Base-by-base conservation (phyloP, 169 alveolate genomes). In the Eimeria tenella region DNA sequence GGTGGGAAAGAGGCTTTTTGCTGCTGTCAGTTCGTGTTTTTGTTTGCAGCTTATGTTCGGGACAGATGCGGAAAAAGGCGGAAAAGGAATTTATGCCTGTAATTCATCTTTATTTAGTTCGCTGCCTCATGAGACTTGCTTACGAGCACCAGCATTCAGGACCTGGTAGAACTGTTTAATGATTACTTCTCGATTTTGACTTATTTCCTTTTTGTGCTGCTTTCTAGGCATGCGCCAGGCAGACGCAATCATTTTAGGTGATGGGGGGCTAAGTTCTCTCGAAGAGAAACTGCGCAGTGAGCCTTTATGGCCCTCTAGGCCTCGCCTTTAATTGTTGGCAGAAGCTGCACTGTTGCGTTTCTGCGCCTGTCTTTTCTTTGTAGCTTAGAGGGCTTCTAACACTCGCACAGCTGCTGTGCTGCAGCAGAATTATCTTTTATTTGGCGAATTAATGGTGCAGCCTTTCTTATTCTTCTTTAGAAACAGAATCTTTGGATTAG, bases 141-240 rank as follows among this genome's bases (percentile, higher is more conserved):
- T 56, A 56, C 13, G 65, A 7, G 13, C 65, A 7, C 65, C 65
- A 13, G 65, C 65, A 56, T 56, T 56, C 13, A 9, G 65, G n/a
- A n/a, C n/a, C n/a, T n/a, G n/a, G 42, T 31, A 2, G 42, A 0
- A 31, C 2, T 31, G 42, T 2, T 31, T 31, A 31, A 2, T 2
- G 42, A 31, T 31, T 31, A 31, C 42, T 31, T 31, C 4, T 31
- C 42, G 42, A 31, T 0, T 31, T 31, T 77, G 1, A 3, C 0
- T 21, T 55, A 9, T 7, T 31, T 21, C 70, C 19, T 25, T 25
- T 10, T 11, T 10, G 3, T 53, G 50, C 23, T 53, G 42, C 15
- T 42, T 13, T 4, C 21, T 68, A 86, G 93, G 93, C 82, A 86
- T 86, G 93, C 42, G 42, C 15, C 63, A 58, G 1, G 93, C 93